phyloP scores from a whole-genome alignment of 768 basidiomycete species.

The Thelephora aurantiotincta region DNA sequence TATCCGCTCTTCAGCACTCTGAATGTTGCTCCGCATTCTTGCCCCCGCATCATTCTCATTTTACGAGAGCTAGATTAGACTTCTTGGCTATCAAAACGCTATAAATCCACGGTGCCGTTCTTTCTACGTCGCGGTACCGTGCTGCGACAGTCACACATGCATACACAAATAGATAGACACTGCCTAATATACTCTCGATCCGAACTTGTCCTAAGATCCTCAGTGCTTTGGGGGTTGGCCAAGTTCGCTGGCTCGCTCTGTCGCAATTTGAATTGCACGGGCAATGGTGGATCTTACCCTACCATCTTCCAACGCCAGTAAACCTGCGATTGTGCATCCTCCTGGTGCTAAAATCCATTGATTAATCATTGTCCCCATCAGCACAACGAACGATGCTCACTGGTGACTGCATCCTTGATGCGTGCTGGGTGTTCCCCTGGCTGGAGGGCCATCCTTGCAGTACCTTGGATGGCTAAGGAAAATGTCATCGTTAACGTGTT shows the following conservation, averaged over 20 bases:
- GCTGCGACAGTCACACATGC: neutral
- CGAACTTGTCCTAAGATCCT: neutral
- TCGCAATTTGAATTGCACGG: constrained; percentile 86
- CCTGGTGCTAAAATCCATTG: constrained; percentile 59
- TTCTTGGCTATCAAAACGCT: constrained; percentile 5
- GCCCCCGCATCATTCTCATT: constrained; percentile 86
- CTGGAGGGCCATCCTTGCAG: constrained; percentile 89
- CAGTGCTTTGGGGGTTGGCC: constrained; percentile 55
- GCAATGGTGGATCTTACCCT: constrained; percentile 89
- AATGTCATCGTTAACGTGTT: neutral
- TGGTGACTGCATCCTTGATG: constrained; percentile 95
- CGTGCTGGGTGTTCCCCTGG: constrained; percentile 87
- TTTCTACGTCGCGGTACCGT: neutral
- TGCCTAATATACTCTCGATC: neutral
- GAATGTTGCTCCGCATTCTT: constrained; percentile 46
- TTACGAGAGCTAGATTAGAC: constrained; percentile 73
- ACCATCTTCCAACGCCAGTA: constrained; percentile 90
- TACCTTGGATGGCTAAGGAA: constrained; percentile 75
- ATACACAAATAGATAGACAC: neutral
- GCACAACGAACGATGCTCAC: constrained; percentile 28
- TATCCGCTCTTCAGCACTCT: constrained; percentile 89
- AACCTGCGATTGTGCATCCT: constrained; percentile 96
- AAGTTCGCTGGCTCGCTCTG: constrained; percentile 75
- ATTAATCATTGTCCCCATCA: neutral
- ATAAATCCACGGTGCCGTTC: constrained; percentile 12